phyloP scores from a whole-genome alignment of 306 rosid species.

The Corylus heterophylla region DNA sequence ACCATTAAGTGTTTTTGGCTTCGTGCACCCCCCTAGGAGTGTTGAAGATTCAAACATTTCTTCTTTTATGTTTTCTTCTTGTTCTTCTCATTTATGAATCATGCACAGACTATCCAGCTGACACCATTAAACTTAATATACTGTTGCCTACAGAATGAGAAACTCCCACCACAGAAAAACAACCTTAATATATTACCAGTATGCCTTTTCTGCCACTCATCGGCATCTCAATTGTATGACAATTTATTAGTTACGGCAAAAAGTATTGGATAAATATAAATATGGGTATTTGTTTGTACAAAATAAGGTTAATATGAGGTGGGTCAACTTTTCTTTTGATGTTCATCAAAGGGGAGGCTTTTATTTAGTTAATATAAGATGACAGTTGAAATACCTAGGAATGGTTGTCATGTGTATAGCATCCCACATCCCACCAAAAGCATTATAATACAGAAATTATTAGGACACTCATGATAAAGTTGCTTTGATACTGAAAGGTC shows the following conservation, averaged over 20 bases:
- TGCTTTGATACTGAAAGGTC: no score
- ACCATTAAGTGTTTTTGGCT: constrained; percentile 37
- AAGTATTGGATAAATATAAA: neutral
- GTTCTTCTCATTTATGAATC: neutral
- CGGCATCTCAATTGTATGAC: no score
- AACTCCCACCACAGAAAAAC: no score
- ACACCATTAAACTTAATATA: no score
- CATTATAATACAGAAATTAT: no score
- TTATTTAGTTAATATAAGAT: neutral
- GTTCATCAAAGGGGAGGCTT: no score
- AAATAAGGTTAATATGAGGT: neutral
- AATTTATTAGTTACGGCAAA: neutral
- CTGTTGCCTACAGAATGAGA: no score
- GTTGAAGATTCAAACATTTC: neutral
- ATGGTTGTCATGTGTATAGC: neutral
- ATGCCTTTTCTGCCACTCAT: no score
- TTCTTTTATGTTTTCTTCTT: neutral
- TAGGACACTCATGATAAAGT: no score
- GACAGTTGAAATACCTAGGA: neutral
- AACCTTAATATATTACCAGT: no score
- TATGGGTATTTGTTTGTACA: neutral
- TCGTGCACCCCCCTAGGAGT: neutral
- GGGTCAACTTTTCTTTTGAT: neutral
- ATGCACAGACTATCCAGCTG: neutral
- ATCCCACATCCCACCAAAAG: no score